Conservation (phyloP, 345 rosid genomes). For the Reutealis trisperma region DNA sequence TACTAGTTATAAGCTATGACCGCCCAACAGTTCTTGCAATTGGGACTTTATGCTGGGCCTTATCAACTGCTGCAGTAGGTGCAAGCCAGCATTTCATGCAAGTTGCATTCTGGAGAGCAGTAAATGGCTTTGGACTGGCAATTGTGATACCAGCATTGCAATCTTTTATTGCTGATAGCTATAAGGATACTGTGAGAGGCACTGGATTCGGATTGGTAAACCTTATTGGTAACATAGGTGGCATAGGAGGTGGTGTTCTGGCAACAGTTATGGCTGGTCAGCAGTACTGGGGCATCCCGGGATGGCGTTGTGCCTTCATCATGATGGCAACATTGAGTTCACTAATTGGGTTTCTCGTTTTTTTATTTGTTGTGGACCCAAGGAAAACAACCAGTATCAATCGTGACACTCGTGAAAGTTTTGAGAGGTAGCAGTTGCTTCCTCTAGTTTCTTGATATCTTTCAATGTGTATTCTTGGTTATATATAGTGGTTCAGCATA, state of each 20-base stretch:
- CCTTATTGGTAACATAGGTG: constrained; percentile 83
- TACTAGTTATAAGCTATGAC: constrained; percentile 73
- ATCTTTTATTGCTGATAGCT: constrained; percentile 95
- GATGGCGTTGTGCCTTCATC: constrained; percentile 95
- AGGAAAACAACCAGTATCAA: constrained; percentile 33
- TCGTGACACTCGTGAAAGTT: constrained; percentile 17
- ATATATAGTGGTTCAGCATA: not conserved
- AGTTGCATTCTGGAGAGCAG: constrained; percentile 92
- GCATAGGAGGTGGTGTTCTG: constrained; percentile 94
- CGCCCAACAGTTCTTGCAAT: constrained; percentile 91
- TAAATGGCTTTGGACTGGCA: constrained; percentile 92
- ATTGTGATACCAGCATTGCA: constrained; percentile 97
- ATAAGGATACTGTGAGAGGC: constrained; percentile 77
- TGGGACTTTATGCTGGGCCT: constrained; percentile 90
- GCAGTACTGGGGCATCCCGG: constrained; percentile 64
- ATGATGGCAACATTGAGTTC: constrained; percentile 81
- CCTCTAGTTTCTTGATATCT: not conserved
- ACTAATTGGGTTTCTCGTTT: constrained; percentile 77
- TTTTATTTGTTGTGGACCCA: constrained; percentile 73
- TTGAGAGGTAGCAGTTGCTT: constrained; percentile 35
- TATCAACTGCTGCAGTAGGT: constrained; percentile 96
- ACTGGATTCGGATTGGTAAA: constrained; percentile 83
- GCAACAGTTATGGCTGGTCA: constrained; percentile 96
- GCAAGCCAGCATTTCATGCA: constrained; percentile 66
- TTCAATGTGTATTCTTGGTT: not conserved